Base-by-base conservation (phyloP, 345 rosid species). In the Syzygium jambos region DNA sequence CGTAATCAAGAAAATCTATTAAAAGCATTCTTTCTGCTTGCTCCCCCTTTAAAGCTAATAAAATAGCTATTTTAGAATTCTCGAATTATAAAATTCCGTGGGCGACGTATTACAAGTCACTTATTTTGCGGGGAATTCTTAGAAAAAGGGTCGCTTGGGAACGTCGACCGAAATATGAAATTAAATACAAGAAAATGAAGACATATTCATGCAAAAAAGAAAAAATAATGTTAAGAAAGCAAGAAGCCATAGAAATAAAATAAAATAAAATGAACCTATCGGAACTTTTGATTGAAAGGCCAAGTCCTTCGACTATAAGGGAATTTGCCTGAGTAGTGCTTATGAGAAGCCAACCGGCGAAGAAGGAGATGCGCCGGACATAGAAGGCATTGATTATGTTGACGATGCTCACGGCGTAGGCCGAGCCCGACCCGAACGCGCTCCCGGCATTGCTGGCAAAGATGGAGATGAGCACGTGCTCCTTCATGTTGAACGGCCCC, bases 371-470 rank as follows among this genome's bases (percentile, higher is more conserved):
- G 85, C 73, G 78, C 85, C 89, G 43, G 78, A 21, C 59, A 30
- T 88, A 88, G 78, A 88, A 88, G 38, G 89, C 89, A 41, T 88
- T 88, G 85, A 88, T 88, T 51, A 88, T 88, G 78, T 85, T 80
- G 46, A 88, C 87, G 25, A 88, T 88, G 19, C 87, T 10, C 43
- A 88, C 87, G 0, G 89, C 89, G 29, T 88, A 88, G 46, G 89
- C 78, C 52, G 89, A 55, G 4, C 89, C 89, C 0, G 29, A 4
- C 51, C 89, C 89, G 25, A 85, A 85, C 2, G 87, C 89, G 53
- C 77, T 85, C 51, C 89, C 87, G 11, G 89, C 89, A 80, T 88
- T 88, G n/a, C n/a, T n/a, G n/a, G 87, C 87, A 25, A 88, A 88
- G 84, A 88, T 88, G 15, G 87, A 53, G 80, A 88, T 88, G 23